Conservation (phyloP, 768 basidiomycete genomes). For the Pleurotus cornucopiae region DNA sequence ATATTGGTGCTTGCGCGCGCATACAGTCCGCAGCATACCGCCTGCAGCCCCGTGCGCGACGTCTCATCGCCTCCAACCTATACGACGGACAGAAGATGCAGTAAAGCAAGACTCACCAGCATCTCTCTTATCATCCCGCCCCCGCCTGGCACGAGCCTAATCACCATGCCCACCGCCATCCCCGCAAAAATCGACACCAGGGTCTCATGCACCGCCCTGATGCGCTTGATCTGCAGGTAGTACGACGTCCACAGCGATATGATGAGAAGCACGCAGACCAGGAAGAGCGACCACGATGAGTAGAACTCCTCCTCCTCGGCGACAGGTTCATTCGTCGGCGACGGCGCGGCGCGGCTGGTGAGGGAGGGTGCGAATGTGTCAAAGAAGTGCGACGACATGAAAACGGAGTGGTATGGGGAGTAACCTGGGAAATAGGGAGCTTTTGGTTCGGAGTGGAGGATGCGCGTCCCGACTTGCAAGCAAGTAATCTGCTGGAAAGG, state of each 20-base stretch:
- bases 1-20: too few species aligned
- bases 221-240: conserved; percentile 95
- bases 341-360: conserved; percentile 1
- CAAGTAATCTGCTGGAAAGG: too few species aligned
- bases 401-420: too few species aligned
- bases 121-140: conserved; percentile 96
- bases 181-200: conserved; percentile 93
- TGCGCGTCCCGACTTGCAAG: too few species aligned
- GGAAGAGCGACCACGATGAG: conserved; percentile 91
- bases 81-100: too few species aligned
- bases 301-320: conserved; percentile 85
- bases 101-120: conserved; percentile 62
- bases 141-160: conserved; percentile 86
- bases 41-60: too few species aligned
- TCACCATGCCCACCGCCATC: conserved; percentile 91
- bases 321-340: conserved; percentile 31
- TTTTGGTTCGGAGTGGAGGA: too few species aligned
- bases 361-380: conserved; percentile 4
- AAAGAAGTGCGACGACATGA: conserved; percentile 1
- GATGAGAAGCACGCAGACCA: conserved; percentile 88
- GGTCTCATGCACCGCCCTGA: conserved; percentile 94
- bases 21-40: too few species aligned
- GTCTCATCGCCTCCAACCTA: too few species aligned
- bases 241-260: conserved; percentile 95
- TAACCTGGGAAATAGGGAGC: too few species aligned